Conservation (phyloP, 73 alveolate genomes). For the Blepharisma japonicum region DNA sequence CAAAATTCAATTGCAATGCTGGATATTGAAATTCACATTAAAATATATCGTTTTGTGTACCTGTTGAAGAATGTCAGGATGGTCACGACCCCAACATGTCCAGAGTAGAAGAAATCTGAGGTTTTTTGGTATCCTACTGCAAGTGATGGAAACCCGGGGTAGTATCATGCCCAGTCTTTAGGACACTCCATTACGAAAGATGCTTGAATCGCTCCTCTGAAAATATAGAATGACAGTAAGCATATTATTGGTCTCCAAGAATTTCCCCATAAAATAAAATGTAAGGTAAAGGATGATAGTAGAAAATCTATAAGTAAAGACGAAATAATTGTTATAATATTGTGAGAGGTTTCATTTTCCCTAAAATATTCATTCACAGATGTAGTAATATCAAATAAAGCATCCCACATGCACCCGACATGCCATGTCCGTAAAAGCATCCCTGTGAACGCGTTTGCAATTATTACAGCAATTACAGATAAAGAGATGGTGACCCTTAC, state of each 20-base stretch:
- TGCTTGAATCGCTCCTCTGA: neutral
- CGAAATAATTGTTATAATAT: neutral
- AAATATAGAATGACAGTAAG: neutral
- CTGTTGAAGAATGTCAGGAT: neutral
- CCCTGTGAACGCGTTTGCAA: neutral
- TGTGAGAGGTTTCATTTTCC: neutral
- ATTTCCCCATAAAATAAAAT: constrained; percentile 13
- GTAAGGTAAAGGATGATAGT: neutral
- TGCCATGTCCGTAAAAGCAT: neutral
- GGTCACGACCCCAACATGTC: constrained; percentile 75
- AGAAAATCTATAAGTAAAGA: neutral
- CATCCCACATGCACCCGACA: constrained; percentile 18
- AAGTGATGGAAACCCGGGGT: constrained; percentile 83
- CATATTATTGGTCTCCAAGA: neutral
- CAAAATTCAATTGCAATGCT: constrained; percentile 50
- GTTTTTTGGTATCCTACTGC: constrained; percentile 78
- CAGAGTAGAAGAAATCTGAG: constrained; percentile 89
- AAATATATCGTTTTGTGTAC: neutral
- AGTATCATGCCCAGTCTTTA: constrained; percentile 66
- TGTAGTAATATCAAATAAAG: neutral
- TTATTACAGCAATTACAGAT: neutral
- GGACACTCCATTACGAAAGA: constrained; percentile 59
- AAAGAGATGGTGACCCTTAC: neutral
- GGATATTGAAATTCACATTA: constrained; percentile 35
- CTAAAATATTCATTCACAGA: neutral